A percentile compares a stretch with the other conserved stretches of the same genome.
phyloP scores from a whole-genome alignment of 1,284 basidiomycete species.

The Pyrrhoderma noxium region DNA sequence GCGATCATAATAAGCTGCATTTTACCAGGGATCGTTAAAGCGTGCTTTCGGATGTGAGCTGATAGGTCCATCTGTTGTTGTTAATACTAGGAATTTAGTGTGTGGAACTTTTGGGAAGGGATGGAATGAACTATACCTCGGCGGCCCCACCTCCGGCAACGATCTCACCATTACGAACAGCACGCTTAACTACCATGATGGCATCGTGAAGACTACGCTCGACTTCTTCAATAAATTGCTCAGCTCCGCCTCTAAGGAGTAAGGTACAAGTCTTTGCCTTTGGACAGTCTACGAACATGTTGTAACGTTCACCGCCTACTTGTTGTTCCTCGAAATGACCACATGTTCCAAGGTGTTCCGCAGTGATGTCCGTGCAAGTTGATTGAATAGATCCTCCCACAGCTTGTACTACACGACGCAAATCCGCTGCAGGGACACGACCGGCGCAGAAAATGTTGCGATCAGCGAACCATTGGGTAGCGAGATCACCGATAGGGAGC shows the following conservation, averaged over 20 bases:
- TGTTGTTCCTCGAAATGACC: slow-evolving; percentile 91
- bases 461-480: slow-evolving; percentile 99
- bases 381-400: slow-evolving; percentile 94
- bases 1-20: slow-evolving; percentile 92
- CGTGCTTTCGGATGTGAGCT: slow-evolving; percentile 84
- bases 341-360: slow-evolving; percentile 89
- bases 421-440: slow-evolving; percentile 85
- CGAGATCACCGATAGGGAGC: slow-evolving; percentile 96
- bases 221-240: slow-evolving; percentile 99
- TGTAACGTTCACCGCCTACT: slow-evolving; percentile 96
- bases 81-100: not conserved
- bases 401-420: slow-evolving; percentile 92
- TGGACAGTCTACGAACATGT: slow-evolving; percentile 90
- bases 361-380: slow-evolving; percentile 88
- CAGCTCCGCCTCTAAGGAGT: slow-evolving; percentile 91
- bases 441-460: slow-evolving; percentile 99
- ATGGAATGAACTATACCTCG: slow-evolving; percentile 54
- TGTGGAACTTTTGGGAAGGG: slow-evolving; percentile 3
- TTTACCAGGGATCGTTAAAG: slow-evolving; percentile 92
- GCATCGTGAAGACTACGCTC: slow-evolving; percentile 97
- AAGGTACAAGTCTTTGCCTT: slow-evolving; percentile 98
- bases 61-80: slow-evolving; percentile 87
- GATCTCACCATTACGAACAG: slow-evolving; percentile 91
- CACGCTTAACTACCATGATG: slow-evolving; percentile 98
- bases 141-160: slow-evolving; percentile 97